A percentile compares a stretch with the other conserved stretches of the same genome.
Evolutionary conservation across 371 early-diverging fungal genomes (phyloP).

Genomic region (Rhizopus sp.): DNA sequence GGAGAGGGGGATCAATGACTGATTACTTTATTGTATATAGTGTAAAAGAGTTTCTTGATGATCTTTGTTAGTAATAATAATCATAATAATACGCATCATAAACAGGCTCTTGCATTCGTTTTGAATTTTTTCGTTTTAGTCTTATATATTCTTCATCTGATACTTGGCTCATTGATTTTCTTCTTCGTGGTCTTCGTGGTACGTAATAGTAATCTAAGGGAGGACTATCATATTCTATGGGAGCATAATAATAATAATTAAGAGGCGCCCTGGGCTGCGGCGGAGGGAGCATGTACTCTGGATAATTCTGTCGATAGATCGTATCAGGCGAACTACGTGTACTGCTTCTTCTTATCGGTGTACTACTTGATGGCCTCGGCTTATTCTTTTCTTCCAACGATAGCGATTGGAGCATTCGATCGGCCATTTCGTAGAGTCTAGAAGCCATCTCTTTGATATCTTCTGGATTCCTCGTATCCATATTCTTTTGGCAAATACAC

Average conservation of each 20-base stretch:
- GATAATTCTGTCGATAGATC: neutral
- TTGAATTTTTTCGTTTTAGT: neutral
- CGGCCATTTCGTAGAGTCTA: conserved; percentile 21
- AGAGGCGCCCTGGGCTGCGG: neutral
- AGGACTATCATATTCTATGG: neutral
- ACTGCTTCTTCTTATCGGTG: neutral
- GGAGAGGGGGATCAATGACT: too few relatives aligned
- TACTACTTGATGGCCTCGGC: neutral
- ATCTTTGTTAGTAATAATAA: neutral
- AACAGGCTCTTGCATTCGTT: neutral
- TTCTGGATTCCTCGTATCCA: neutral
- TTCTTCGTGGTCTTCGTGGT: neutral
- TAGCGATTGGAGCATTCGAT: conserved; percentile 14
- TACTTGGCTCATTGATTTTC: neutral
- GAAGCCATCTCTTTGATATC: conserved; percentile 21
- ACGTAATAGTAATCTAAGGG: conserved; percentile 2
- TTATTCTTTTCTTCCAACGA: neutral
- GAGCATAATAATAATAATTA: neutral
- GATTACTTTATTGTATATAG: too few relatives aligned
- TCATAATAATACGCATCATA: neutral
- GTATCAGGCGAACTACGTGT: neutral
- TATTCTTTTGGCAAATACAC: neutral
- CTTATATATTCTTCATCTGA: neutral
- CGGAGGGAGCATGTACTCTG: too few relatives aligned
- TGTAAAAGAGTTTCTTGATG: neutral